Evolutionary conservation across 2,329 filamentous ascomycete species (phyloP), one percentile per base, ranked within the genome.

Genomic region (Pseudogymnoascus sp.): DNA sequence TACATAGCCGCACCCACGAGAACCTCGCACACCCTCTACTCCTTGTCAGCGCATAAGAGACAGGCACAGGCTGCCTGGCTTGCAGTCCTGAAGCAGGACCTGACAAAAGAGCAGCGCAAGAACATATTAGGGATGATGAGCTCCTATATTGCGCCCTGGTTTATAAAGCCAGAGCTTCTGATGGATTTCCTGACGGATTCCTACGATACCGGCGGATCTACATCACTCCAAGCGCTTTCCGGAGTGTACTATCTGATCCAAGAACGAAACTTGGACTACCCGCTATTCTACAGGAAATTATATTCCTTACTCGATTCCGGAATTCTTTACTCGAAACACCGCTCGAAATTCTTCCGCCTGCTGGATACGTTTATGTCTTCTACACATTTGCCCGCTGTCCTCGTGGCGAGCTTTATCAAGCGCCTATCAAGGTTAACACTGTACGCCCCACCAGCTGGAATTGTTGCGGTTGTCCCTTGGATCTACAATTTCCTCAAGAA

Each of bases 161-260:
- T 97, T 76, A 83, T 81, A 59, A 90, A 91, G 66, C 89, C 92
- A 1, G 93, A 97, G 72, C 82, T 96, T 42, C 82, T 99, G 35
- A 92, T 96, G 82, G 95, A 99, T 77, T 99, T 97, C 75, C 78
- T 99, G 63, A 96, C 92, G n/a, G 91, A 95, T 76, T 96, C 88
- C 31, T 97, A 96, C 78, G 83, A 97, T 70, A 79, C 87, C 7
- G 92, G 93, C 61, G 95, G 95, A 50, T 89, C 91, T 13, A 91
- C 88, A 59, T 93, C 95, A 4, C 81, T 99, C 4, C 83, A 97
- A 19, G 92, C 96, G 1, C 81, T 99, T 1, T 96, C 91, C 0
- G 95, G 95, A 61, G 87, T 99, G 53, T 99, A 96, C 78, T 95
- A 96, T 74, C 83, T 99, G 61, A 97, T 99, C 69, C 88, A 90